Percentiles rank a stretch among this genome's conserved stretches.
Conservation (phyloP, 2,329 filamentous ascomycete species). For the Diaporthe caulivora region DNA sequence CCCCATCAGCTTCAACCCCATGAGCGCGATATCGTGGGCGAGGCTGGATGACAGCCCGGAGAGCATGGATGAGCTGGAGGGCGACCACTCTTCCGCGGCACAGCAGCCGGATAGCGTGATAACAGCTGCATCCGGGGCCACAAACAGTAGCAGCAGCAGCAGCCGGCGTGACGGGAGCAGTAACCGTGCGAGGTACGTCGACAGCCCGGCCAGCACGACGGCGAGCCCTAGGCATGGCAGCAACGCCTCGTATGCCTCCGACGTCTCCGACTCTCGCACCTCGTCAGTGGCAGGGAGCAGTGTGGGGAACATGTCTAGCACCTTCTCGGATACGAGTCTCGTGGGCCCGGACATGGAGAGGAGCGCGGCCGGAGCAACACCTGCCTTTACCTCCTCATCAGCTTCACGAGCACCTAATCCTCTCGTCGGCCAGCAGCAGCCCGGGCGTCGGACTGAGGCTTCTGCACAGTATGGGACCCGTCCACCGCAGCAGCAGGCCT, state of each 20-base stretch:
- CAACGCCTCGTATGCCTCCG: slow-evolving; percentile 19
- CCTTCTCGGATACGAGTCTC: slow-evolving; percentile 28
- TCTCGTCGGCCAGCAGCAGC: not conserved
- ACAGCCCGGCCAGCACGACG: slow-evolving; percentile 21
- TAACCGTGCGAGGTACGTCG: not conserved
- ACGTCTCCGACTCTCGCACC: slow-evolving; percentile 25
- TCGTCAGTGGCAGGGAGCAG: slow-evolving; percentile 29
- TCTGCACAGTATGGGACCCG: not conserved
- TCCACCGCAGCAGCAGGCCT: not conserved
- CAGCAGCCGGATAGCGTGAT: not conserved
- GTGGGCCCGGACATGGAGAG: slow-evolving; percentile 8
- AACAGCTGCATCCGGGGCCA: not conserved
- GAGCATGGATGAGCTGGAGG: not conserved
- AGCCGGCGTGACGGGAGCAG: not conserved
- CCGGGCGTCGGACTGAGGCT: not conserved
- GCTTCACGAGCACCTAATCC: not conserved
- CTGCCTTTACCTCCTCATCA: not conserved
- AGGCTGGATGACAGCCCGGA: slow-evolving; percentile 20
- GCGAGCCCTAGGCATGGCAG: slow-evolving; percentile 12
- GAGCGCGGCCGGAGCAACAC: not conserved
- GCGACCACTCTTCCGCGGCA: not conserved
- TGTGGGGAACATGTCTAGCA: slow-evolving; percentile 30
- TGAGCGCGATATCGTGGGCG: slow-evolving; percentile 37
- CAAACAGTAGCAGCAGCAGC: not conserved
- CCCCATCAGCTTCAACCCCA: slow-evolving; percentile 39